Evolutionary conservation across 257 asterid genomes (phyloP).

Genomic region (Ehretia macrophylla): DNA sequence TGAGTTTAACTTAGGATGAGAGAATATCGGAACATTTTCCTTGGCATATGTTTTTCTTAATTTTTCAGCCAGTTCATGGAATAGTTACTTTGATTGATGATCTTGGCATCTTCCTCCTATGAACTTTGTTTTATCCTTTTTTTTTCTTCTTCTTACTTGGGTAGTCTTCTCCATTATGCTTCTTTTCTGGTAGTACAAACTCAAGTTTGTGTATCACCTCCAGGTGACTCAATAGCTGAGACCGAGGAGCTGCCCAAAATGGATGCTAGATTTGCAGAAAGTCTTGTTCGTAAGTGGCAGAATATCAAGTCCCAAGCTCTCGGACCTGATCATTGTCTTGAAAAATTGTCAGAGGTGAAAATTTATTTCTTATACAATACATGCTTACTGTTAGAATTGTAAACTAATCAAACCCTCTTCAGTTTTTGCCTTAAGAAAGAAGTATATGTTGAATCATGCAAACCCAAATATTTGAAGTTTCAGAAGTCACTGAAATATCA

Average conservation of each 20-base stretch:
- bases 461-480: too few species aligned
- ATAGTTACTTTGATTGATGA: background rate
- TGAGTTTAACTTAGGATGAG: too few species aligned
- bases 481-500: too few species aligned
- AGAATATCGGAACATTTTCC: background rate
- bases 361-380: constrained; percentile 1
- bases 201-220: constrained; percentile 10
- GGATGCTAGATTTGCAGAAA: constrained; percentile 88
- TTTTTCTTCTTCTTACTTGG: constrained; percentile 11
- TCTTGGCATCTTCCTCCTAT: background rate
- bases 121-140: constrained; percentile 2
- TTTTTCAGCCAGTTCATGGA: background rate
- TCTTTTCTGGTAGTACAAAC: constrained; percentile 8
- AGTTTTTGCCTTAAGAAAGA: too few species aligned
- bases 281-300: constrained; percentile 86
- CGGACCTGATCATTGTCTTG: constrained; percentile 78
- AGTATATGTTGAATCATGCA: too few species aligned
- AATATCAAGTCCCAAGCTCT: constrained; percentile 79
- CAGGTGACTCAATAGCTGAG: constrained; percentile 53
- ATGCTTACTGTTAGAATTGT: background rate
- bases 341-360: constrained; percentile 68
- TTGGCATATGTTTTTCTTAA: background rate
- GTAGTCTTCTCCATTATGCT: constrained; percentile 11
- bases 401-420: too few species aligned
- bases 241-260: constrained; percentile 63